A percentile compares a stretch with the other conserved stretches of the same genome.
These are phyloP conservation scores for Penicillium polonicum DNA, from an alignment of 2,329 filamentous ascomycete genomes.

Conservation along the genomic window DNA sequence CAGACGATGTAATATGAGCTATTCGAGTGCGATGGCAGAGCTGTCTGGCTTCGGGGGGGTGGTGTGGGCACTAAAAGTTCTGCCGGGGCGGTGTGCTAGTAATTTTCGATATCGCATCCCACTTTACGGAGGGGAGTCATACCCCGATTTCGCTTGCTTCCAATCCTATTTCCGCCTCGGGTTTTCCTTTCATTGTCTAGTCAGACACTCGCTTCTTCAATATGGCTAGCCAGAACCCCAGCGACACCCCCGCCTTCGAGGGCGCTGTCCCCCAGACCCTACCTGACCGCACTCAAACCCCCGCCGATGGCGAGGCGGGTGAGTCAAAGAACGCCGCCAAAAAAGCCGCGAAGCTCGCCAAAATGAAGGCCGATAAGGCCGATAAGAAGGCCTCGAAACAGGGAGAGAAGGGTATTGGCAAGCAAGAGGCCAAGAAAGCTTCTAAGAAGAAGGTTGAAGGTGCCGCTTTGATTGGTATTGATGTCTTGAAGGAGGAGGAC, in stretches of 20 bases:
- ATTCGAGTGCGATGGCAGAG: slow-evolving; percentile 29
- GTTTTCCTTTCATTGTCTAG: slow-evolving; percentile 19
- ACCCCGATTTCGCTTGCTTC: slow-evolving; percentile 11
- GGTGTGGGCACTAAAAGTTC: slow-evolving; percentile 41
- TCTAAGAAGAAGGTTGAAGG: slow-evolving; percentile 58
- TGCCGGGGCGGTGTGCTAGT: slow-evolving; percentile 44
- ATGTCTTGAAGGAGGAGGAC: slow-evolving; percentile 78
- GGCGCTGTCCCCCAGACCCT: slow-evolving; percentile 33
- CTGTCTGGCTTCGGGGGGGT: slow-evolving; percentile 30
- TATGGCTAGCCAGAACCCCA: slow-evolving; percentile 36
- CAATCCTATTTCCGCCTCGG: slow-evolving; percentile 18
- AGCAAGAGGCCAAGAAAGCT: slow-evolving; percentile 9
- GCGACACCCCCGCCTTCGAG: slow-evolving; percentile 26
- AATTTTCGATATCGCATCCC: slow-evolving; percentile 36
- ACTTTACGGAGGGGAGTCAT: slow-evolving; percentile 36
- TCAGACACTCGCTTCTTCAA: slow-evolving; percentile 22
- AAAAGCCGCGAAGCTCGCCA: slow-evolving; percentile 50
- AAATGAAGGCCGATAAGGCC: slow-evolving; percentile 45
- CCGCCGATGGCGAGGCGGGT: slow-evolving; percentile 37
- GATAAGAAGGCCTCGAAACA: slow-evolving; percentile 37
- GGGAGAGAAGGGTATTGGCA: slow-evolving; percentile 23
- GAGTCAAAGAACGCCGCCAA: slow-evolving; percentile 45
- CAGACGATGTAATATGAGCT: slow-evolving; percentile 21
- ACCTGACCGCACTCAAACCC: slow-evolving; percentile 42
- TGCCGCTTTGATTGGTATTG: slow-evolving; percentile 77